Conservation (phyloP, 2,329 filamentous ascomycete species). For the Xylaria sp. region DNA sequence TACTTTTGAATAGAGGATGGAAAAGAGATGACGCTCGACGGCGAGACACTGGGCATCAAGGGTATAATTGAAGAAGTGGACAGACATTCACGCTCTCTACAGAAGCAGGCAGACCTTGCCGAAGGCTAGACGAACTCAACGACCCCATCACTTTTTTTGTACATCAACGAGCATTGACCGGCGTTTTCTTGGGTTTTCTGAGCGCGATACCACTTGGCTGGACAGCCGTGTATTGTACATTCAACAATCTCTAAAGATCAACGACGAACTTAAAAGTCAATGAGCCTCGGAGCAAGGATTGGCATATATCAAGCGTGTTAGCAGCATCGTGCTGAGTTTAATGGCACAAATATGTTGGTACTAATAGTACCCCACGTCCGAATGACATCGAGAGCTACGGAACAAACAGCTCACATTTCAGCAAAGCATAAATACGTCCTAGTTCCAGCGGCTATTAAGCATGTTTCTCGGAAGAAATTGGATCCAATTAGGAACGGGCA, state of each 20-base stretch:
- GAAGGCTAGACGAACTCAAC: constrained; percentile 49
- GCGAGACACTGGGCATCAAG: constrained; percentile 84
- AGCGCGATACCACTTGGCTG: constrained; percentile 31
- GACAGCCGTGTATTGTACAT: constrained; percentile 12
- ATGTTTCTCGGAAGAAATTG: neutral
- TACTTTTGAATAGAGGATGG: constrained; percentile 77
- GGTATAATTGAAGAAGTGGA: constrained; percentile 90
- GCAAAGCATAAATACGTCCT: neutral
- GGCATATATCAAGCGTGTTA: neutral
- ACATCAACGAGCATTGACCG: constrained; percentile 42
- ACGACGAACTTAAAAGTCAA: neutral
- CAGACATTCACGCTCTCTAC: constrained; percentile 83
- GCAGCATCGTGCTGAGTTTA: neutral
- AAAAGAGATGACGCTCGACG: constrained; percentile 85
- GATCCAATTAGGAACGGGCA: neutral
- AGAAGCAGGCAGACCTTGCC: constrained; percentile 82
- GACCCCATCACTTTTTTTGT: constrained; percentile 30
- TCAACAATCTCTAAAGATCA: constrained; percentile 4
- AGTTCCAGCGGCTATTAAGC: neutral
- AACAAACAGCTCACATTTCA: neutral
- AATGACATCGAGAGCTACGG: neutral
- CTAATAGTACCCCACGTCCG: neutral
- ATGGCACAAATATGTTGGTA: neutral
- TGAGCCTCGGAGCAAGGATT: constrained; percentile 1
- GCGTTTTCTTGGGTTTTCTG: constrained; percentile 38